Evolutionary conservation across 768 basidiomycete genomes (phyloP).

Genomic region (Artomyces pyxidatus): DNA sequence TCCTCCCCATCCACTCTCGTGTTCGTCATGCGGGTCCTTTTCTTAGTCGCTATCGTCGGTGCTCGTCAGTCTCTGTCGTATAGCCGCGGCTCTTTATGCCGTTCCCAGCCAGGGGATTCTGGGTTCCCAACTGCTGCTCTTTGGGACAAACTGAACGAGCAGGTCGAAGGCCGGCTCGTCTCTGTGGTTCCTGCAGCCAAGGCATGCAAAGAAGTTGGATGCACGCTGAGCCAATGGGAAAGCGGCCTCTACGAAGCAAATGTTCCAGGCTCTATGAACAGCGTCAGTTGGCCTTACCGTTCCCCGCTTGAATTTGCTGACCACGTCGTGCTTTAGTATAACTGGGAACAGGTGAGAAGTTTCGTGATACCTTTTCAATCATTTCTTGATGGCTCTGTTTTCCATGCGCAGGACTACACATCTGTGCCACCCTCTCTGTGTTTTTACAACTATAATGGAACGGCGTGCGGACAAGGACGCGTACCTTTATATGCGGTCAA

Average conservation of each 20-base stretch:
- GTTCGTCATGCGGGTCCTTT: no score
- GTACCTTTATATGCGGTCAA: slow-evolving; percentile 15
- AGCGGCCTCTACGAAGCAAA: slow-evolving; percentile 10
- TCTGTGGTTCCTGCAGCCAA: slow-evolving; percentile 7
- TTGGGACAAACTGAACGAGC: slow-evolving; percentile 9
- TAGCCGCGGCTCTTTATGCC: no score
- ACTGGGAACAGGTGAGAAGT: slow-evolving; percentile 15
- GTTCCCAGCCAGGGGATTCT: slow-evolving; percentile 11
- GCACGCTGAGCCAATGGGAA: slow-evolving; percentile 11
- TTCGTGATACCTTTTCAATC: no score
- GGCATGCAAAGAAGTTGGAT: slow-evolving; percentile 5
- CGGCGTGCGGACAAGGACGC: slow-evolving; percentile 9
- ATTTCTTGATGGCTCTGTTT: neutral
- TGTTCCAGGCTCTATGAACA: slow-evolving; percentile 13
- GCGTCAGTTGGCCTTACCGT: neutral
- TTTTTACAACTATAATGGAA: slow-evolving; percentile 7
- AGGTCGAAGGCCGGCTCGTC: slow-evolving; percentile 5
- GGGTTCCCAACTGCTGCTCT: slow-evolving; percentile 4
- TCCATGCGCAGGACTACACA: neutral
- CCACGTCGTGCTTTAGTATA: slow-evolving; percentile 1
- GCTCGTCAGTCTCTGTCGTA: no score
- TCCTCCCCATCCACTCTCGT: no score
- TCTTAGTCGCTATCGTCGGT: no score
- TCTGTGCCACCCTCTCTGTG: slow-evolving; percentile 6
- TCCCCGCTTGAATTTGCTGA: neutral